These are phyloP conservation scores for Vicia sativa DNA, from an alignment of 306 rosid genomes.

Conservation along the genomic window DNA sequence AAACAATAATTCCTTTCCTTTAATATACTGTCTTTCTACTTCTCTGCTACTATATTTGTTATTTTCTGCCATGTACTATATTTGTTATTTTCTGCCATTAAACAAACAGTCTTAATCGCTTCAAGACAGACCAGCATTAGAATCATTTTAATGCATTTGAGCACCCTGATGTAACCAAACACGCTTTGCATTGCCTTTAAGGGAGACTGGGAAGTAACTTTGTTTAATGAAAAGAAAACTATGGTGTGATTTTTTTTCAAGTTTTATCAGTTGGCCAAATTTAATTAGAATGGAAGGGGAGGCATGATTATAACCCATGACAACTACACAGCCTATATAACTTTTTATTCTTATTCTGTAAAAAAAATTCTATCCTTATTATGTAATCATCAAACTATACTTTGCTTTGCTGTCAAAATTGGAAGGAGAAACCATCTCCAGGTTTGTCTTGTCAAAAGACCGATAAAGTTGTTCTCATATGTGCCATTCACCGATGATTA, in stretches of 20 bases:
- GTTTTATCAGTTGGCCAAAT: neutral
- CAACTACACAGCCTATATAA: conserved; percentile 31
- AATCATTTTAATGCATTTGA: neutral
- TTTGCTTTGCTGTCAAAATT: conserved; percentile 56
- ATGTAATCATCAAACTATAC: conserved; percentile 34
- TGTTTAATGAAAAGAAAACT: neutral
- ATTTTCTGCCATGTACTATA: no score
- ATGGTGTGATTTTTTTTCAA: neutral
- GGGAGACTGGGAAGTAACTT: neutral
- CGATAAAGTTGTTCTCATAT: conserved; percentile 29
- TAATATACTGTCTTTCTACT: no score
- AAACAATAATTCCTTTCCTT: no score
- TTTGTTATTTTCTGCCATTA: no score
- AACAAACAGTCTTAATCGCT: neutral
- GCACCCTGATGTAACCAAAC: neutral
- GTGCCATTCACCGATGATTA: conserved; percentile 22
- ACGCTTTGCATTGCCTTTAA: neutral
- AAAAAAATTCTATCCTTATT: conserved; percentile 23
- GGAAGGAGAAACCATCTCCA: conserved; percentile 45
- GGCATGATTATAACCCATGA: conserved; percentile 14
- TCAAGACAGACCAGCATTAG: neutral
- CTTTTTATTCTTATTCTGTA: conserved; percentile 35
- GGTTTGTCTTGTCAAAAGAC: conserved; percentile 34
- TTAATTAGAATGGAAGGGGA: conserved; percentile 19
- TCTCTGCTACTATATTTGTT: no score